phyloP scores from a whole-genome alignment of 352 stramenopile genomes.

The Globisporangium uncinulatum region DNA sequence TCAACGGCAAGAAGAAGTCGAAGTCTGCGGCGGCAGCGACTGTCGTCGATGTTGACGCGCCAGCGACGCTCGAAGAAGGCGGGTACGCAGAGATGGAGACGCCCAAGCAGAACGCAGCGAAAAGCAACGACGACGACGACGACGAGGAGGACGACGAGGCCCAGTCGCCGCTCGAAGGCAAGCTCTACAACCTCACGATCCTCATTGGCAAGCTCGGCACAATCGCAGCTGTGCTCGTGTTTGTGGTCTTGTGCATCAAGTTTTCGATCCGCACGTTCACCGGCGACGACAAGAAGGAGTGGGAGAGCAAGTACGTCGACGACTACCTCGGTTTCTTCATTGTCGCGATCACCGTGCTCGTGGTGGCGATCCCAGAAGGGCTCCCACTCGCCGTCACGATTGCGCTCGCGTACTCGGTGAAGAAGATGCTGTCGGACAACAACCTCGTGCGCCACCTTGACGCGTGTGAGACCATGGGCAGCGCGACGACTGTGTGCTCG shows the following conservation, averaged over 20 bases:
- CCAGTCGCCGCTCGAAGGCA: slow-evolving; percentile 51
- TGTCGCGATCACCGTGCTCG: slow-evolving; percentile 86
- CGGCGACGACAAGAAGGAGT: slow-evolving; percentile 23
- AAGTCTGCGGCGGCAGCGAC: slow-evolving; percentile 29
- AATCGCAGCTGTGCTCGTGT: slow-evolving; percentile 53
- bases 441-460: slow-evolving; percentile 87
- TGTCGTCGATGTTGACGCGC: background rate
- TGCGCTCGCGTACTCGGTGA: slow-evolving; percentile 93
- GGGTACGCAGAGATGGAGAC: no score
- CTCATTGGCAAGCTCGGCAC: slow-evolving; percentile 60
- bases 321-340: slow-evolving; percentile 85
- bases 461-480: slow-evolving; percentile 92
- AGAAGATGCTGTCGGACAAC: slow-evolving; percentile 91
- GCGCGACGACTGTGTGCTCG: slow-evolving; percentile 94
- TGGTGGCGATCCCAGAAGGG: slow-evolving; percentile 97
- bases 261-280: slow-evolving; percentile 61
- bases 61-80: no score
- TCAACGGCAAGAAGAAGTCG: slow-evolving; percentile 76
- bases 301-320: slow-evolving; percentile 32
- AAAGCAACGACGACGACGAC: slow-evolving; percentile 95
- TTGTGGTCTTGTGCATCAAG: slow-evolving; percentile 40
- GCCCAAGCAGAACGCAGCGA: slow-evolving; percentile 29
- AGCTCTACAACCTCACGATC: slow-evolving; percentile 69
- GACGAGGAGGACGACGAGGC: slow-evolving; percentile 90
- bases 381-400: slow-evolving; percentile 97